These are phyloP conservation scores for Thecaphora thlaspeos DNA, from an alignment of 1,284 basidiomycete genomes.

Conservation along the genomic window DNA sequence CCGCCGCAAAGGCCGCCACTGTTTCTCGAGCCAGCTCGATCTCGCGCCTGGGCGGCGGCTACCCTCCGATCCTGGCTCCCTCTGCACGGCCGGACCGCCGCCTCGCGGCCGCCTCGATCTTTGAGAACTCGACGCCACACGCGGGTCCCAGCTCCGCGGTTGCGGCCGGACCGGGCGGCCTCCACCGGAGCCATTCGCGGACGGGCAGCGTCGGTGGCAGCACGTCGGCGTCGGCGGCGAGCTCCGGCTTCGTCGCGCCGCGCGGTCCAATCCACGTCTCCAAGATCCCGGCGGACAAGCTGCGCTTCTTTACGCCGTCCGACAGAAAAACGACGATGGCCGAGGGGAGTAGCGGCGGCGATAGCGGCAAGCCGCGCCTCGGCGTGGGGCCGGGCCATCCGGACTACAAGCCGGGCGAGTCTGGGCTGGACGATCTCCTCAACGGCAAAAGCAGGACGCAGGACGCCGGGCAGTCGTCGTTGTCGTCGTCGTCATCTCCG, in stretches of 20 bases:
- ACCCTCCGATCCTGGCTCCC: conserved; percentile 19
- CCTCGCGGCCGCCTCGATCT: not conserved
- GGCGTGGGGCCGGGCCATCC: conserved; percentile 12
- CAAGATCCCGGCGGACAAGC: conserved; percentile 27
- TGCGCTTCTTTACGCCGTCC: conserved; percentile 31
- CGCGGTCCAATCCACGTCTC: conserved; percentile 22
- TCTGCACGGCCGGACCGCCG: not conserved
- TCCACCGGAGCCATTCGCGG: not conserved
- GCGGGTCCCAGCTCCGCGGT: no score
- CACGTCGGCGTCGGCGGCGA: conserved; percentile 22
- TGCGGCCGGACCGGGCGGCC: no score
- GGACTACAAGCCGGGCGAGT: conserved; percentile 34
- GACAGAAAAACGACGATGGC: conserved; percentile 7
- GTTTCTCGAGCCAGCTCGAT: conserved; percentile 7
- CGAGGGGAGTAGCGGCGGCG: not conserved
- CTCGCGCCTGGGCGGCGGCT: conserved; percentile 5
- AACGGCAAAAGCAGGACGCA: not conserved
- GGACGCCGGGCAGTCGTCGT: no score
- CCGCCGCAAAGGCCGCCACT: not conserved
- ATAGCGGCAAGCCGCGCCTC: conserved; percentile 1
- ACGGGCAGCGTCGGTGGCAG: conserved; percentile 15
- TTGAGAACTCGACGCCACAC: not conserved
- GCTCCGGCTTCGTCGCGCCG: conserved; percentile 27
- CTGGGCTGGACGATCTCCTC: conserved; percentile 50
- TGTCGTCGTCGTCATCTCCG: no score